A percentile compares a stretch with the other conserved stretches of the same genome.
These are phyloP conservation scores for Sungouiella thailandica DNA, from an alignment of 805 yeast genomes.

Conservation along the genomic window DNA sequence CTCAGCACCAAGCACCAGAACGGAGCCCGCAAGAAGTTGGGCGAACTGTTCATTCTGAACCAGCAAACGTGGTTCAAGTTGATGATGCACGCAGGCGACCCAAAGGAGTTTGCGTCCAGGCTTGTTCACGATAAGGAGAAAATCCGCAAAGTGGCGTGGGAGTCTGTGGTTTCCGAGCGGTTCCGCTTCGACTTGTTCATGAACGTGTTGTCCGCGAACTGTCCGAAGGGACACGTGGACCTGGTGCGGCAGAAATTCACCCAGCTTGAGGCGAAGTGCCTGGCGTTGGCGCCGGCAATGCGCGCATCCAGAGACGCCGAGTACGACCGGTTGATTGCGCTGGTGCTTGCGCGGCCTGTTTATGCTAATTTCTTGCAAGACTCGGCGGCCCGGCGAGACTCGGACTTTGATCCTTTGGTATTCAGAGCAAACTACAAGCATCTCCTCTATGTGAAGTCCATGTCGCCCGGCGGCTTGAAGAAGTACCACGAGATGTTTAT, in stretches of 20 bases:
- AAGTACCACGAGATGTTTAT: conserved; percentile 37
- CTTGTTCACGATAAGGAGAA: conserved; percentile 24
- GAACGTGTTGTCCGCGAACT: conserved; percentile 18
- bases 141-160: conserved; percentile 35
- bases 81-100: conserved; percentile 15
- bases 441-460: conserved; percentile 33
- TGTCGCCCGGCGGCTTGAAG: conserved; percentile 32
- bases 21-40: conserved; percentile 17
- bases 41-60: conserved; percentile 14
- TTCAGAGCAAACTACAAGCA: conserved; percentile 24
- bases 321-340: conserved; percentile 23
- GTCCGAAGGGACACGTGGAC: conserved; percentile 5
- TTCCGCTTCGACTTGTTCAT: conserved; percentile 25
- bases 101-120: conserved; percentile 21
- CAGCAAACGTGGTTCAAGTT: conserved; percentile 27
- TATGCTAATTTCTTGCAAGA: conserved; percentile 18
- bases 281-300: conserved; percentile 23
- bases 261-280: conserved; percentile 18
- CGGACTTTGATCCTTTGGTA: conserved; percentile 7
- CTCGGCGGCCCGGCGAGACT: conserved; percentile 9
- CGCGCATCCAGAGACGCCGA: conserved; percentile 29
- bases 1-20: conserved; percentile 20
- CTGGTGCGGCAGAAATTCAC: conserved; percentile 16
- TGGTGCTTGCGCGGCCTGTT: conserved; percentile 26
- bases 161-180: conserved; percentile 25